Base-by-base conservation (phyloP, 2,329 filamentous ascomycete genomes). In the Lasiodiplodia gonubiensis region DNA sequence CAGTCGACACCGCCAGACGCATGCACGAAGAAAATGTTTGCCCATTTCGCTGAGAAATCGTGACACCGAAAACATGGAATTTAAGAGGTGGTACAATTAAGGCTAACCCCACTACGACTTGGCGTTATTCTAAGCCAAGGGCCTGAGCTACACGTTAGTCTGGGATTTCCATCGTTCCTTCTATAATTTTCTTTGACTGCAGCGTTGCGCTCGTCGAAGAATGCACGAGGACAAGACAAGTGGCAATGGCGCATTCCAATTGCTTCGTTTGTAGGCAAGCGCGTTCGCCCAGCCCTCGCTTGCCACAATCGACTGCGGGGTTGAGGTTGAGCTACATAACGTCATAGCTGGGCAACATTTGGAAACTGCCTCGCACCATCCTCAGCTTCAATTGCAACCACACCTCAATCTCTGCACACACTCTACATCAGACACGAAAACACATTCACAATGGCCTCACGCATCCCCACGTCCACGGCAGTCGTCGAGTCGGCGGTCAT, bases 401-500 rank as follows among this genome's bases (percentile, higher is more conserved):
- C 42, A 33, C 46, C 21, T 33, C 16, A 33, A 33, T 16, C 46
- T 18, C 27, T 39, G 23, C 27, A 52, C 21, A 21, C 25, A 67
- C 30, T 52, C 65, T 37, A 39, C 65, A 12, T 23, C 18, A 61
- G 25, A 39, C 42, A 48, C 18, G n/a, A 53, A 53, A 14, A 12
- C 27, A 46, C 42, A n/a, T n/a, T n/a, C 48, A 67, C 18, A 25
- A 67, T 67, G 66, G 37, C 66, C n/a, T 33, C 57, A 10, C 66
- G 57, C 60, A 90, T 90, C 75, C 89, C 89, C 69, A 90, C 89
- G 51, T 87, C 87, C 68, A 90, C 88, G 73, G 89, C 86, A 30
- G 87, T 91, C 74, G 81, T 84, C 72, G 89, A 90, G 81, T 88
- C 86, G 67, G 84, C 87, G 75, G 88, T 92, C 78, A 91, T 92